These are phyloP conservation scores for Nigrograna mackinnonii DNA, from an alignment of 2,329 filamentous ascomycete species.

Conservation along the genomic window DNA sequence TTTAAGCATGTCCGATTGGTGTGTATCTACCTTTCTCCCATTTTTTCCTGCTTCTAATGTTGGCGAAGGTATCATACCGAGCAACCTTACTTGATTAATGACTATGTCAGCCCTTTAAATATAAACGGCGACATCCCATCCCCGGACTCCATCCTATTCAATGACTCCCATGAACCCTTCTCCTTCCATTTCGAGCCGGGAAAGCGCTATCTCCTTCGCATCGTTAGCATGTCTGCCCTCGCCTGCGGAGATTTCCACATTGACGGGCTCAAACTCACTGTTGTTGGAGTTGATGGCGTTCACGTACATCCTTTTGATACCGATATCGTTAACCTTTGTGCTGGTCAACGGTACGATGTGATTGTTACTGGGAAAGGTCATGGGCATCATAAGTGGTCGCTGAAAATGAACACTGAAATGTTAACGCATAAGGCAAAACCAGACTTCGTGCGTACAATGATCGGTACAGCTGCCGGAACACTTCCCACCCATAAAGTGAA, in stretches of 20 bases:
- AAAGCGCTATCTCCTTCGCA: slow-evolving; percentile 71
- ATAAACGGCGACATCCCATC: slow-evolving; percentile 64
- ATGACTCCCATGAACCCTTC: slow-evolving; percentile 65
- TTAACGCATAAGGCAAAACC: slow-evolving; percentile 21
- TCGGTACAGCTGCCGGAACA: slow-evolving; percentile 61
- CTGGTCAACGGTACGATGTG: slow-evolving; percentile 64
- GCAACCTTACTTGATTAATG: slow-evolving; percentile 51
- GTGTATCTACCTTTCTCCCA: slow-evolving; percentile 38
- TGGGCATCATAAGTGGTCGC: too few relatives aligned
- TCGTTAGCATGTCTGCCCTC: slow-evolving; percentile 74
- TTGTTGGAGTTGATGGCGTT: slow-evolving; percentile 9
- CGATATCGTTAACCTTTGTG: slow-evolving; percentile 38
- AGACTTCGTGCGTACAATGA: slow-evolving; percentile 38
- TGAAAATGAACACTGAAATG: slow-evolving; percentile 51
- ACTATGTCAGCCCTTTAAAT: slow-evolving; percentile 52
- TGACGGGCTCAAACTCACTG: slow-evolving; percentile 7
- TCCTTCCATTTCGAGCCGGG: slow-evolving; percentile 63
- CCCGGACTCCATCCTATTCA: slow-evolving; percentile 70
- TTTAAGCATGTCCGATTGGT: slow-evolving; percentile 70
- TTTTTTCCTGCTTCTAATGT: background rate
- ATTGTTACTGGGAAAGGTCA: slow-evolving; percentile 61
- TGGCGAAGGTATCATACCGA: slow-evolving; percentile 61
- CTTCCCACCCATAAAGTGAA: too few relatives aligned
- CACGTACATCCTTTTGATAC: slow-evolving; percentile 37
- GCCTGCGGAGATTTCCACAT: slow-evolving; percentile 45